Evolutionary conservation across 129 eudicot genomes (phyloP).

Genomic region (Silybum marianum): DNA sequence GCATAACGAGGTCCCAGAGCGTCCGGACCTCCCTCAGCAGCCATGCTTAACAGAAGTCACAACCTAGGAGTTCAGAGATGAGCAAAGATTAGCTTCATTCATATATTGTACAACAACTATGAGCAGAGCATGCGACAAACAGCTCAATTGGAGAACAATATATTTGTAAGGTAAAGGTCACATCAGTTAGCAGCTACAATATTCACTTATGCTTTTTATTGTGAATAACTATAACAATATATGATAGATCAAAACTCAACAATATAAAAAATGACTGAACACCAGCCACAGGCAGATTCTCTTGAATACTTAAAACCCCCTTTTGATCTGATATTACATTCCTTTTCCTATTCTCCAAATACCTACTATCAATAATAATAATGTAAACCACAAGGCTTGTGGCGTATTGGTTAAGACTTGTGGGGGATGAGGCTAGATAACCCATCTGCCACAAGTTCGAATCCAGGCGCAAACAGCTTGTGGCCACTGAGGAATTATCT

Average conservation of each 20-base stretch:
- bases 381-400: no score
- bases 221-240: neutral
- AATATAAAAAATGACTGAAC: neutral
- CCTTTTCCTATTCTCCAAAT: neutral
- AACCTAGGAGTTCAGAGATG: conserved; percentile 14
- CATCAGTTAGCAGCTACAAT: neutral
- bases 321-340: neutral
- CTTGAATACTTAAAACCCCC: neutral
- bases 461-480: no score
- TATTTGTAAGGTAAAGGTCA: neutral
- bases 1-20: conserved; percentile 86
- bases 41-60: conserved; percentile 44
- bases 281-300: neutral
- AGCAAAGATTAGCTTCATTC: neutral
- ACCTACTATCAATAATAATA: neutral
- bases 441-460: no score
- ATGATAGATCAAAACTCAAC: neutral
- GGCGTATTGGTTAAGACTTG: no score
- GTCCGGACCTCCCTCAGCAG: conserved; percentile 71
- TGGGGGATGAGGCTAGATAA: no score
- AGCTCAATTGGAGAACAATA: neutral
- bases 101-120: neutral
- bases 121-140: neutral
- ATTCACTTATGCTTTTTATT: neutral
- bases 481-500: no score